Conservation (phyloP, 805 yeast species). For the Spathaspora arborariae region DNA sequence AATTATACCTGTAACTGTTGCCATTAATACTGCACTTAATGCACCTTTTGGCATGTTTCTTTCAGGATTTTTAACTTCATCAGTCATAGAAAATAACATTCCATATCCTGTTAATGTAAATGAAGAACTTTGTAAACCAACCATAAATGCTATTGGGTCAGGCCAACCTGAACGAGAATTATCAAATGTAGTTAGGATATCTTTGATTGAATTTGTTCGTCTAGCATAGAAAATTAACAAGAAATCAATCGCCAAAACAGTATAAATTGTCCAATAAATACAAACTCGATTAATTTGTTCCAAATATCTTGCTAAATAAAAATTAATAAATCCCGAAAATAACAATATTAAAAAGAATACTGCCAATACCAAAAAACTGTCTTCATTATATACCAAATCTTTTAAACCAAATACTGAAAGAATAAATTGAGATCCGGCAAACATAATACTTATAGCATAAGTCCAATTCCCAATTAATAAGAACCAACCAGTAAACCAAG, state of each 20-base stretch:
- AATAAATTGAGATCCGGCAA: constrained; percentile 73
- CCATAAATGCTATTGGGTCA: constrained; percentile 61
- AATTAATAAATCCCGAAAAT: constrained; percentile 59
- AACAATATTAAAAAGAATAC: constrained; percentile 55
- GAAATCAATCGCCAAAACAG: constrained; percentile 65
- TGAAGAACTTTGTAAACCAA: constrained; percentile 75
- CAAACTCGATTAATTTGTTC: constrained; percentile 65
- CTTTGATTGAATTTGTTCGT: constrained; percentile 54
- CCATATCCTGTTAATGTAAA: constrained; percentile 83
- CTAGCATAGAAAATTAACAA: constrained; percentile 55
- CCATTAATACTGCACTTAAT: constrained; percentile 57
- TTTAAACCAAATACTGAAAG: constrained; percentile 63
- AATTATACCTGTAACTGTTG: constrained; percentile 66
- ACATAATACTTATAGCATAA: constrained; percentile 68
- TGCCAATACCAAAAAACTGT: constrained; percentile 50
- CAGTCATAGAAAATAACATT: constrained; percentile 75
- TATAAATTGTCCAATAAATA: constrained; percentile 72
- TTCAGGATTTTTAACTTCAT: constrained; percentile 76
- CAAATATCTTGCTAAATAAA: constrained; percentile 54
- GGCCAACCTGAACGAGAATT: constrained; percentile 77
- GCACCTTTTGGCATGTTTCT: constrained; percentile 72
- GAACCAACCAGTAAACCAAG: constrained; percentile 82
- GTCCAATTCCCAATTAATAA: constrained; percentile 74
- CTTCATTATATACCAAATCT: constrained; percentile 54
- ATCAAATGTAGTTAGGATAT: constrained; percentile 64